A percentile compares a stretch with the other conserved stretches of the same genome.
Conservation (phyloP, 2,329 filamentous ascomycete genomes). For the Escovopsis weberi region DNA sequence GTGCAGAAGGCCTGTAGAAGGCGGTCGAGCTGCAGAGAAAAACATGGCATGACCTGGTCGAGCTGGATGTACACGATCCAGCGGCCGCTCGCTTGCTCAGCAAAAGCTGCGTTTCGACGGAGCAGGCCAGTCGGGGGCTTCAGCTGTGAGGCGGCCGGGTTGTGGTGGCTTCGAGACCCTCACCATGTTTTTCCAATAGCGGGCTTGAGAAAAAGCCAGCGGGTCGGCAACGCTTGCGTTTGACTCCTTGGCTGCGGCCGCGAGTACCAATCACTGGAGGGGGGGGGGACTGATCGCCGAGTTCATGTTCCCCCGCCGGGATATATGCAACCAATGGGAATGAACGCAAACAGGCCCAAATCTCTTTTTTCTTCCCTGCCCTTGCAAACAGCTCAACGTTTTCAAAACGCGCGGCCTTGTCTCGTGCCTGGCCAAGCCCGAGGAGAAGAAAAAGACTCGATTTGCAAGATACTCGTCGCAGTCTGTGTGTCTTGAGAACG, state of each 20-base stretch:
- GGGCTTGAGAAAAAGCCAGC: conserved; percentile 1
- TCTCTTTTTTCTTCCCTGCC: background rate
- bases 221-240: background rate
- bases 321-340: background rate
- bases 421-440: too few species aligned
- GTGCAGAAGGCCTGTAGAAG: conserved; percentile 3
- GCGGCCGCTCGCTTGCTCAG: conserved; percentile 2
- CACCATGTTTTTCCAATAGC: conserved; percentile 1
- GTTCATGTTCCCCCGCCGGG: background rate
- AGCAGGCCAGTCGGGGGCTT: background rate
- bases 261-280: background rate
- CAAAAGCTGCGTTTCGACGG: background rate
- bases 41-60: conserved; percentile 1
- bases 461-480: background rate
- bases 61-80: conserved; percentile 3
- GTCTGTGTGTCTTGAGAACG: background rate
- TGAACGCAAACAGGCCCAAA: background rate
- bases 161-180: conserved; percentile 2
- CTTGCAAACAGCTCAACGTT: too few species aligned
- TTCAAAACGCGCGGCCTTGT: too few species aligned
- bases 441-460: background rate
- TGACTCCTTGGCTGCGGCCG: background rate
- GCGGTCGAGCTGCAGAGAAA: background rate
- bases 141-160: conserved; percentile 2
- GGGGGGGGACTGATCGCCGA: too few species aligned